Evolutionary conservation across 352 stramenopile species (phyloP).

Genomic region (Phytophthora ramorum): DNA sequence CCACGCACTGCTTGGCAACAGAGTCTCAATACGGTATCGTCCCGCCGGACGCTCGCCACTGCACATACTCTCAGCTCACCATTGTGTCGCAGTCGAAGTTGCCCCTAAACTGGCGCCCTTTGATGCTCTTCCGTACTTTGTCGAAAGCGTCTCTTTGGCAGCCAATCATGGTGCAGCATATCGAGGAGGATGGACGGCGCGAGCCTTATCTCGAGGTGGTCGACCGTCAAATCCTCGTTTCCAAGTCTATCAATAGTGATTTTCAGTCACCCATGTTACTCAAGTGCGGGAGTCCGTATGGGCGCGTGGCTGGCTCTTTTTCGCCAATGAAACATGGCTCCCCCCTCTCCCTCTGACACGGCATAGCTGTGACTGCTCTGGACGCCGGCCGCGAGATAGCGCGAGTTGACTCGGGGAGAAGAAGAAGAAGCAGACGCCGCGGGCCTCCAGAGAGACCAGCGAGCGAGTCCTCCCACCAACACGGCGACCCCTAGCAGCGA

Average conservation of each 20-base stretch:
- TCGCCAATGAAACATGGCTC: slow-evolving; percentile 49
- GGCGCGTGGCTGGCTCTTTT: slow-evolving; percentile 46
- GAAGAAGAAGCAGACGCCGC: not conserved
- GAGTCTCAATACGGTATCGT: not conserved
- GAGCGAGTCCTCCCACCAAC: not conserved
- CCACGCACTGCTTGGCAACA: not conserved
- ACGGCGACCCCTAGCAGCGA: slow-evolving; percentile 27
- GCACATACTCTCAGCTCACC: slow-evolving; percentile 4
- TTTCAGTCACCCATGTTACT: slow-evolving; percentile 10
- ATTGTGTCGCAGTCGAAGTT: slow-evolving; percentile 8
- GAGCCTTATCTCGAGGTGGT: not conserved
- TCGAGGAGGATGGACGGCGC: not conserved
- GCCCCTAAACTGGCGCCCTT: not conserved
- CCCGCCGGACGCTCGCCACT: too few relatives aligned
- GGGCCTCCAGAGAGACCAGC: too few relatives aligned
- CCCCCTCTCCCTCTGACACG: slow-evolving; percentile 34
- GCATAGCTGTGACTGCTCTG: slow-evolving; percentile 33
- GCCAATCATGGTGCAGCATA: slow-evolving; percentile 25
- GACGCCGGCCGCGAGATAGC: slow-evolving; percentile 3
- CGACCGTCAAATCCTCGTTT: not conserved
- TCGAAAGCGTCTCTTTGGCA: slow-evolving; percentile 17
- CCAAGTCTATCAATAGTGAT: not conserved
- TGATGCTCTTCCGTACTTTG: slow-evolving; percentile 21
- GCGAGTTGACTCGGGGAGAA: slow-evolving; percentile 6
- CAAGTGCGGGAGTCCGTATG: not conserved